A percentile compares a stretch with the other conserved stretches of the same genome.
Conservation (phyloP, 2,329 filamentous ascomycete genomes). For the Purpureocillium takamizusanense region DNA sequence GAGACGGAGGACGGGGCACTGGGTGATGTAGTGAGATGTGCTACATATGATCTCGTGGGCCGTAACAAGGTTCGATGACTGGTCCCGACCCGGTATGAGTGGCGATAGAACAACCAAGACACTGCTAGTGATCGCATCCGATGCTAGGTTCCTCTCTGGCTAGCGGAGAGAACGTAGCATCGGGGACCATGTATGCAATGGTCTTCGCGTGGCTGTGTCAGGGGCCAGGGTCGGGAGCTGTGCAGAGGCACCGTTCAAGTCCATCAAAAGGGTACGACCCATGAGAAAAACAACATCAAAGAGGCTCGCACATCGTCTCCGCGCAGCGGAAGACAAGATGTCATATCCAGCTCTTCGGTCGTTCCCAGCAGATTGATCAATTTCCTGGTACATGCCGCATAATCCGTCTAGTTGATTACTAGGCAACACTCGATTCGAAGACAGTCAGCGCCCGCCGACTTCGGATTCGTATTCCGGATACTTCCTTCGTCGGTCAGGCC, state of each 20-base stretch:
- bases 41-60: conserved; percentile 7
- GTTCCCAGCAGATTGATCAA: conserved; percentile 7
- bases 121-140: too few relatives aligned
- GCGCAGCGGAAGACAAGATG: conserved; percentile 19
- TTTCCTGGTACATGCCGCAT: too few relatives aligned
- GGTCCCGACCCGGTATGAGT: not conserved
- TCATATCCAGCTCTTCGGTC: conserved; percentile 19
- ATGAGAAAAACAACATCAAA: not conserved
- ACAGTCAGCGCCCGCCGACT: conserved; percentile 31
- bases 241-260: too few relatives aligned
- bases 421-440: conserved; percentile 14
- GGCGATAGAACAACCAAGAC: too few relatives aligned
- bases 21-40: conserved; percentile 13
- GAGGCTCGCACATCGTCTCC: conserved; percentile 12
- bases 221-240: too few relatives aligned
- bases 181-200: too few relatives aligned
- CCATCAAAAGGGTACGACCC: too few relatives aligned
- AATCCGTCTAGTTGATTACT: too few relatives aligned
- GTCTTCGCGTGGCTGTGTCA: too few relatives aligned
- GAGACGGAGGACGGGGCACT: too few relatives aligned
- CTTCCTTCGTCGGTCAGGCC: conserved; percentile 19
- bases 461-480: conserved; percentile 29
- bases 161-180: too few relatives aligned
- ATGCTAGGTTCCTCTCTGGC: too few relatives aligned
- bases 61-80: not conserved